Conservation (phyloP, 2,329 filamentous ascomycete species). For the Stagonosporopsis tanaceti region DNA sequence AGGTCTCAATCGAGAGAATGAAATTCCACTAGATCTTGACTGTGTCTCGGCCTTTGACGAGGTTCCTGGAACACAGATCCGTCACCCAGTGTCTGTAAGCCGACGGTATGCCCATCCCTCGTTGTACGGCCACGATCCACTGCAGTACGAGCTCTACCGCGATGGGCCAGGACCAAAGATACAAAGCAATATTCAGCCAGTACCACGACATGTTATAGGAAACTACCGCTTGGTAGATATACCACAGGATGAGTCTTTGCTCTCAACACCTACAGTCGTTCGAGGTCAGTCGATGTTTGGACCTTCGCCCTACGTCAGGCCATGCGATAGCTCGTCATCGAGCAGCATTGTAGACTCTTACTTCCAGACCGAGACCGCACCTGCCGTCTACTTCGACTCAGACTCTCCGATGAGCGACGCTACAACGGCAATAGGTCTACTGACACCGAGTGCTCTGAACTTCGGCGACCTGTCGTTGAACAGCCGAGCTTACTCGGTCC, state of each 20-base stretch:
- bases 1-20: constrained; percentile 16
- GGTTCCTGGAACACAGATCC: constrained; percentile 5
- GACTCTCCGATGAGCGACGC: constrained; percentile 4
- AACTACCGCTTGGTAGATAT: not conserved
- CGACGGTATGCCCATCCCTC: not conserved
- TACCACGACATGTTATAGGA: not conserved
- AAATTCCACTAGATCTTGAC: not conserved
- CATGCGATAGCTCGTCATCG: not conserved
- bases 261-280: constrained; percentile 5
- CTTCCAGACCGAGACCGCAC: not conserved
- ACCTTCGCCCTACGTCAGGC: constrained; percentile 5
- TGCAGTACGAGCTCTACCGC: not conserved
- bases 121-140: not conserved
- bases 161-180: not conserved
- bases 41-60: not conserved
- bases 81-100: not conserved
- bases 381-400: constrained; percentile 4
- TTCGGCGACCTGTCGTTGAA: constrained; percentile 26
- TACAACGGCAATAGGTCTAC: not conserved
- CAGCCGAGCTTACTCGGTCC: not conserved
- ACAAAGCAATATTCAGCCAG: not conserved
- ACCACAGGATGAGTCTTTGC: not conserved
- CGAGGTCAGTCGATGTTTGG: constrained; percentile 9
- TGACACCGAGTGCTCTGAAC: constrained; percentile 23
- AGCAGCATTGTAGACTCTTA: not conserved